Evolutionary conservation across 176 grass and related monocot species (phyloP).

Genomic region (Areca catechu): DNA sequence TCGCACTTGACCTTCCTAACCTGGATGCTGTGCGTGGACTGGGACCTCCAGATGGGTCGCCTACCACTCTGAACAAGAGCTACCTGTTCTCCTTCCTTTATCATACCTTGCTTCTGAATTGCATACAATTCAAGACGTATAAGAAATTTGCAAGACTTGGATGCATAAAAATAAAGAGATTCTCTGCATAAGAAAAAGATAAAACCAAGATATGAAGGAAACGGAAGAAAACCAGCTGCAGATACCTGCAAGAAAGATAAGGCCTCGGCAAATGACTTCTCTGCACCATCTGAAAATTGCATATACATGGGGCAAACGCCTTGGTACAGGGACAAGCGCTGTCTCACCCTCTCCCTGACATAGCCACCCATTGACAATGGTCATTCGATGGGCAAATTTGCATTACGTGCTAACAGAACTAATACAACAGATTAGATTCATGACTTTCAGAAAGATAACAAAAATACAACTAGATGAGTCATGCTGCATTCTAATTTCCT

Average conservation of each 20-base stretch:
- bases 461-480: too few relatives aligned
- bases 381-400: not conserved
- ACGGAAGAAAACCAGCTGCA: slow-evolving; percentile 8
- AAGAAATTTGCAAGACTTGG: not conserved
- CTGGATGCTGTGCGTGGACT: slow-evolving; percentile 96
- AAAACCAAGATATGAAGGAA: not conserved
- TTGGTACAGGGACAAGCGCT: slow-evolving; percentile 91
- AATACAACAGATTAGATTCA: too few relatives aligned
- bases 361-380: slow-evolving; percentile 11
- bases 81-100: slow-evolving; percentile 84
- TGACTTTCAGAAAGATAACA: too few relatives aligned
- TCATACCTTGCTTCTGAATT: slow-evolving; percentile 82
- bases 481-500: too few relatives aligned
- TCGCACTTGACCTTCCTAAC: slow-evolving; percentile 46
- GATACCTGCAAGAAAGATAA: slow-evolving; percentile 86
- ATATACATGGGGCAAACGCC: slow-evolving; percentile 74
- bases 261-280: slow-evolving; percentile 66
- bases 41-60: slow-evolving; percentile 92
- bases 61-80: slow-evolving; percentile 87
- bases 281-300: slow-evolving; percentile 80
- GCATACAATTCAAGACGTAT: slow-evolving; percentile 11
- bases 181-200: not conserved
- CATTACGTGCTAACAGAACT: too few relatives aligned
- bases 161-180: not conserved
- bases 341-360: slow-evolving; percentile 78